Base-by-base conservation (phyloP, 148 eudicot species). In the Camellia sinensis region DNA sequence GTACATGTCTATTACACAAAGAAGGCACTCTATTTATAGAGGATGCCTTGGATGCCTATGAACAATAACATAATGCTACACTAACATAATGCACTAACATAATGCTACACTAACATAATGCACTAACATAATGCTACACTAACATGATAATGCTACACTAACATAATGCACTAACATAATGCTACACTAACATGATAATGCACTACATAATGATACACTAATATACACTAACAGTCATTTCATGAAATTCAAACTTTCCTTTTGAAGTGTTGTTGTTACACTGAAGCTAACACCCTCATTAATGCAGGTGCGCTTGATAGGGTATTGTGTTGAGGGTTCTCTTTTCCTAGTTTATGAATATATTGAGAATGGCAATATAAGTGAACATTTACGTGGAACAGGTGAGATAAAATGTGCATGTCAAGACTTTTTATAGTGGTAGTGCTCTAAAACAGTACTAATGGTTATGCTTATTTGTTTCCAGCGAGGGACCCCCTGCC, bases 331-430 rank as follows among this genome's bases (percentile, higher is more conserved):
- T 7, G 91, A 91, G 85, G 88, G 85, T 64, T 94, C 93, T 66
- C 97, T 92, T 77, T 94, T 89, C 82, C 91, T 94, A 21, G 97
- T 92, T 3, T 94, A 94, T 76, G 98, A 94, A 74, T 94, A 80
- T 84, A 83, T 94, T 59, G 97, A 92, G 75, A 92, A 94, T 83
- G 98, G 98, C 37, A 89, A 85, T 86, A 87, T 94, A 83, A 87
- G 93, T 80, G 85, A 94, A 78, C 93, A 94, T 87, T 87, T 94
- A 63, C 94, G 90, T 70, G 87, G 90, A 45, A 72, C 94, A 86
- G 98, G 97, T 91, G 74, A 78, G 57, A 78, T 79, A 73, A 68
- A 59, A 64, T 50, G 71, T 66, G 10, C 48, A 64, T 54, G 21
- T 21, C 12, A 71, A 65, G 52, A 73, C 18, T 41, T 64, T 56